Conservation (phyloP, 2,329 filamentous ascomycete species). For the Colletotrichum tropicale region DNA sequence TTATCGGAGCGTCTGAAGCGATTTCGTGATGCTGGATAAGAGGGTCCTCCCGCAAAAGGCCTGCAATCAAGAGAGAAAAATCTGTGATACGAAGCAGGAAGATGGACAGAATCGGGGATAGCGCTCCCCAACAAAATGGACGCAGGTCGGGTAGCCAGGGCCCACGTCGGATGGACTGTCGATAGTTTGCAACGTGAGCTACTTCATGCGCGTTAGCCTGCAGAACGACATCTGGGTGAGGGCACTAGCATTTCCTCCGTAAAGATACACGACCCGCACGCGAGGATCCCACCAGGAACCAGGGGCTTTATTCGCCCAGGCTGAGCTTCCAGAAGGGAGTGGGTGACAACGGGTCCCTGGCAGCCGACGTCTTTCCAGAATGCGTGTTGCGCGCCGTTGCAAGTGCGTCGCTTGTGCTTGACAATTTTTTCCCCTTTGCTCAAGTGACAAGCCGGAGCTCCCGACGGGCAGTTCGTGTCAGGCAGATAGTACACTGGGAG, state of each 20-base stretch:
- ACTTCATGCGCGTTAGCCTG: background rate
- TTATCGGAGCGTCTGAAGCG: background rate
- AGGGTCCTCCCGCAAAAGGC: background rate
- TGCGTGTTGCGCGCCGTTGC: background rate
- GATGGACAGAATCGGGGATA: background rate
- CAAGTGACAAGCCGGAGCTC: background rate
- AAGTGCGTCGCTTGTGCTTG: background rate
- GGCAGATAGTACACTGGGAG: background rate
- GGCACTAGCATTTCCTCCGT: background rate
- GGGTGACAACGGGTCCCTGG: background rate
- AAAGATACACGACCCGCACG: background rate
- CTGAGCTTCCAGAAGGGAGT: conserved; percentile 14
- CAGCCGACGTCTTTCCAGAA: background rate
- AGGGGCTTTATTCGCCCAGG: background rate
- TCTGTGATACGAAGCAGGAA: background rate
- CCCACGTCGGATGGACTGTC: conserved; percentile 1
- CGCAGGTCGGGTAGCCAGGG: conserved; percentile 4
- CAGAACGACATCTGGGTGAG: fast-evolving
- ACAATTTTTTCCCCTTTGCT: background rate
- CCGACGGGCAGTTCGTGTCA: background rate
- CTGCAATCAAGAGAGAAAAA: background rate
- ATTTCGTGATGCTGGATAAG: background rate
- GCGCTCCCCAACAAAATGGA: conserved; percentile 21
- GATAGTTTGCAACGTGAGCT: background rate
- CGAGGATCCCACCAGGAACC: background rate